These are phyloP conservation scores for Geum urbanum DNA, from an alignment of 306 rosid genomes.

Conservation along the genomic window DNA sequence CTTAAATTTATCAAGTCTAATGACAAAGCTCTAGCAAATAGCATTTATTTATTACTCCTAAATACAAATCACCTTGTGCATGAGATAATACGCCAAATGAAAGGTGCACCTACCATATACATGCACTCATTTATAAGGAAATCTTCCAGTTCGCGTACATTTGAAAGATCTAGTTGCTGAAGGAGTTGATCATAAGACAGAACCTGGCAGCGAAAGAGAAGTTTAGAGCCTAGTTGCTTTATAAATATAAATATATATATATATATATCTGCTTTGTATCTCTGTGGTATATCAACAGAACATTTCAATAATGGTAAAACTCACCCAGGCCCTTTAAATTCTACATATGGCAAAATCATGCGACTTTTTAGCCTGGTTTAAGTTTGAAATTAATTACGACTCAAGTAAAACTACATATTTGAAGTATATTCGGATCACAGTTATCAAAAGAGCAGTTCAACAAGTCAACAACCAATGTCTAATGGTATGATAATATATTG, in stretches of 20 bases:
- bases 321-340: not conserved
- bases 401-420: not conserved
- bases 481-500: not conserved
- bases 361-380: not conserved
- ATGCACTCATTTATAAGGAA: conserved; percentile 23
- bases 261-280: not conserved
- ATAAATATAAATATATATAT: not conserved
- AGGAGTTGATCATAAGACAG: conserved; percentile 19
- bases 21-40: not conserved
- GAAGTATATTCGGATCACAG: not conserved
- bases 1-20: not conserved
- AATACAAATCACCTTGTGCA: not conserved
- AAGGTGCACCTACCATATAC: conserved; percentile 12
- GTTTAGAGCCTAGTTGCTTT: not conserved
- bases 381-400: not conserved
- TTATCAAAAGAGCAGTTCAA: not conserved
- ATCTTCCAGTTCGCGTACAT: conserved; percentile 24
- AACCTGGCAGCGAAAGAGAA: conserved; percentile 6
- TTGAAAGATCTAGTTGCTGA: conserved; percentile 24
- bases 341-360: not conserved
- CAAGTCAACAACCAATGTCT: not conserved
- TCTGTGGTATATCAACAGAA: not conserved
- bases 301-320: not conserved
- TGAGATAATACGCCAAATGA: not conserved
- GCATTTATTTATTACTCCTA: not conserved